A percentile compares a stretch with the other conserved stretches of the same genome.
Evolutionary conservation across 495 filamentous ascomycete species (phyloP).

Genomic region (Glutinoglossum americanum): DNA sequence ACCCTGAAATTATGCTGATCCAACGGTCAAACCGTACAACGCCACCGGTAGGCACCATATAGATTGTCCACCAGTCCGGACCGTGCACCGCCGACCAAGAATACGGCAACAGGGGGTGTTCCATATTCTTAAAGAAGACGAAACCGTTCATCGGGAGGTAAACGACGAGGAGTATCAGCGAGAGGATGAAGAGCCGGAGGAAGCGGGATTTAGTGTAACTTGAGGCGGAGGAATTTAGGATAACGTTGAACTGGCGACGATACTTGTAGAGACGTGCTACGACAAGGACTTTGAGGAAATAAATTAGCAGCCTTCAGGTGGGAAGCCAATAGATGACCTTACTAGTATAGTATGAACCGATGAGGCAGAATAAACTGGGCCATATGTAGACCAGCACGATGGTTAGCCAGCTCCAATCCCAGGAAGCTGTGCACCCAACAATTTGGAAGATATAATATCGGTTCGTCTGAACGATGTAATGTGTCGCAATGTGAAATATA

Average conservation of each 20-base stretch:
- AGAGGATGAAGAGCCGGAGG: constrained; percentile 55
- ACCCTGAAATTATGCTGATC: constrained; percentile 36
- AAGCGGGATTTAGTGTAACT: constrained; percentile 45
- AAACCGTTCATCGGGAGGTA: constrained; percentile 43
- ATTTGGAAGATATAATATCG: constrained; percentile 59
- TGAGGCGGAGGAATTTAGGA: constrained; percentile 34
- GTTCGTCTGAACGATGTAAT: constrained; percentile 42
- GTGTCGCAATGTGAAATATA: constrained; percentile 37
- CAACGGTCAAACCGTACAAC: constrained; percentile 40
- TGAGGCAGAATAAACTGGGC: constrained; percentile 38
- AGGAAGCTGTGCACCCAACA: constrained; percentile 43
- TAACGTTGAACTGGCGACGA: constrained; percentile 33
- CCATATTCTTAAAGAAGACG: constrained; percentile 35
- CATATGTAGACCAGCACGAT: constrained; percentile 45
- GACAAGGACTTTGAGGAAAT: constrained; percentile 30
- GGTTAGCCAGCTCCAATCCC: constrained; percentile 48
- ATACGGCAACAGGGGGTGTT: constrained; percentile 23
- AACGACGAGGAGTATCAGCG: constrained; percentile 40
- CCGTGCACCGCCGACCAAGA: constrained; percentile 32
- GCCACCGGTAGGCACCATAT: constrained; percentile 35
- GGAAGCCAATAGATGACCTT: constrained; percentile 15
- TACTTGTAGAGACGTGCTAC: constrained; percentile 47
- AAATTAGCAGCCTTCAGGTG: not conserved
- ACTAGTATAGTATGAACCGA: constrained; percentile 52
- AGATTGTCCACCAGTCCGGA: constrained; percentile 34